A percentile compares a stretch with the other conserved stretches of the same genome.
phyloP scores from a whole-genome alignment of 2,329 filamentous ascomycete species.

The Onygenales sp. region DNA sequence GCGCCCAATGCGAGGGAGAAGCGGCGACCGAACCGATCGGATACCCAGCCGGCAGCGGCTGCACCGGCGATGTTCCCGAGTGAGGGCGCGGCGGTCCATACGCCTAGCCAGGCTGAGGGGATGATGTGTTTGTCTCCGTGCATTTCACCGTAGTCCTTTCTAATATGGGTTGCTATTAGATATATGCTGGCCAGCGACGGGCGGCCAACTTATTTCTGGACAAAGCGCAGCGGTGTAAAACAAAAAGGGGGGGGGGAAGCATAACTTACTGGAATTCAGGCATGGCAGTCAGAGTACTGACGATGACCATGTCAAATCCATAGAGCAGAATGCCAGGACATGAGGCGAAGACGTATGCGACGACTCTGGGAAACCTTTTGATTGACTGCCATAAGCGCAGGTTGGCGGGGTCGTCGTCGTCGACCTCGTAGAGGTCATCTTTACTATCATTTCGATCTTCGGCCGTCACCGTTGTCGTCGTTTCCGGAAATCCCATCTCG shows the following conservation, averaged over 20 bases:
- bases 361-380: constrained; percentile 10
- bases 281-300: constrained; percentile 12
- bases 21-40: constrained; percentile 33
- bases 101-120: constrained; percentile 36
- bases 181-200: too few relatives aligned
- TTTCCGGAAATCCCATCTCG: too few relatives aligned
- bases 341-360: constrained; percentile 8
- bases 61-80: constrained; percentile 32
- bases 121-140: constrained; percentile 26
- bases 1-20: constrained; percentile 27
- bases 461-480: not conserved
- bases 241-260: too few relatives aligned
- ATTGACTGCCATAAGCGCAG: constrained; percentile 8
- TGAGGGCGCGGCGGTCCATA: constrained; percentile 35
- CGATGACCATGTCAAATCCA: constrained; percentile 13
- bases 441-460: not conserved
- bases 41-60: constrained; percentile 28
- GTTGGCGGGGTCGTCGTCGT: constrained; percentile 1
- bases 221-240: not conserved
- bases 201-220: not conserved
- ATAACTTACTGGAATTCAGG: constrained; percentile 13
- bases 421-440: not conserved
- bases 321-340: constrained; percentile 10
- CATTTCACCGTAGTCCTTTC: constrained; percentile 24
- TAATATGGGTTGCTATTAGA: constrained; percentile 6